Percentiles rank a stretch among this genome's conserved stretches.
phyloP scores from a whole-genome alignment of 169 alveolate species.

The Miamiensis avidus region DNA sequence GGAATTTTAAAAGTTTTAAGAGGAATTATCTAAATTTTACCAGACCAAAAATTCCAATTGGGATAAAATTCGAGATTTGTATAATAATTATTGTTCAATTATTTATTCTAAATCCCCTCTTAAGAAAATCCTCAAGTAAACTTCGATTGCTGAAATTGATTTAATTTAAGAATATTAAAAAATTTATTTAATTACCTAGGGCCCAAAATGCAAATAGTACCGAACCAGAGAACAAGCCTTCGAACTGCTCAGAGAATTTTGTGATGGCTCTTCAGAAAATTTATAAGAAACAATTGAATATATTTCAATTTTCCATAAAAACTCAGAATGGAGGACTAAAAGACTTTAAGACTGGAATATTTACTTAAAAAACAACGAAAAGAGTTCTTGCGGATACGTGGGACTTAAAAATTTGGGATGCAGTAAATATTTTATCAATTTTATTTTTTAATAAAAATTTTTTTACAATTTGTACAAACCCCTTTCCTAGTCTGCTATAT shows the following conservation, averaged over 20 bases:
- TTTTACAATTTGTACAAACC: slow-evolving; percentile 13
- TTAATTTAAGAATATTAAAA: background rate
- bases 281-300: slow-evolving; percentile 10
- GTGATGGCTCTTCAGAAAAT: slow-evolving; percentile 17
- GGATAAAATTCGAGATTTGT: background rate
- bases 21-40: background rate
- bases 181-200: background rate
- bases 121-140: background rate
- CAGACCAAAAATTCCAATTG: background rate
- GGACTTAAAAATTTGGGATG: slow-evolving; percentile 97
- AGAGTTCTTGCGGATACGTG: slow-evolving; percentile 92
- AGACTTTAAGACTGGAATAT: slow-evolving; percentile 62
- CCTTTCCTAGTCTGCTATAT: slow-evolving; percentile 97
- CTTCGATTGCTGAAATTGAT: background rate
- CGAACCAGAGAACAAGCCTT: slow-evolving; percentile 46
- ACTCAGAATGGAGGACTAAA: slow-evolving; percentile 69
- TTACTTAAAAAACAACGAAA: slow-evolving; percentile 53
- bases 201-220: slow-evolving; percentile 53
- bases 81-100: background rate
- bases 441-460: background rate
- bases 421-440: slow-evolving; percentile 29
- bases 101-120: background rate
- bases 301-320: slow-evolving; percentile 32
- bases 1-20: background rate
- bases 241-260: slow-evolving; percentile 24